Base-by-base conservation (phyloP, 768 basidiomycete species). In the Mycena amicta region DNA sequence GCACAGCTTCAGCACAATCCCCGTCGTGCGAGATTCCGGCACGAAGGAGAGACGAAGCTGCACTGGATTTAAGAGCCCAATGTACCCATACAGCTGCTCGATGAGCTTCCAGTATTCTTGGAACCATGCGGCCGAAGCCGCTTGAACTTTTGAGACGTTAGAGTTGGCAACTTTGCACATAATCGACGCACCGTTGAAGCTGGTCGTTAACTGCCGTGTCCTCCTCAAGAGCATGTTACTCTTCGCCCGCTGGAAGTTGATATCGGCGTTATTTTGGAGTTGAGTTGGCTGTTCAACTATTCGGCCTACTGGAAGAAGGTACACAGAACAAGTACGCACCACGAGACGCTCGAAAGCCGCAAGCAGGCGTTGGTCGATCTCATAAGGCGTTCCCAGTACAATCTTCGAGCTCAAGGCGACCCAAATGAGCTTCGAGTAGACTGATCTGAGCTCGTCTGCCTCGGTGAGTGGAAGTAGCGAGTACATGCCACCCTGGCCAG, bases 21-120 rank as follows among this genome's bases (percentile, higher is more conserved):
- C 54, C 18, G 47, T 53, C 11, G 47, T 53, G 16, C 54, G 57
- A 16, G 58, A 49, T 11, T 60, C 61, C 4, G 61, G 54, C 25
- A 62, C 37, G 52, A 63, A 63, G 1, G 62, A 63, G 2, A 54
- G 30, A 8, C 58, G 57, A 4, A 63, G 16, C 11, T 49, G 33
- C 5, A 43, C 29, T 30, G 52, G 46, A 20, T 51, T 29, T 2
- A 63, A 43, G 16, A 37, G 1, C 3, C 55, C 62, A 23, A 63
- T 25, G 33, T 59, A 55, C 3, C 40, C 20, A 37, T 57, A 29
- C 12, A 63, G 25, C 28, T 39, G 46, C 28, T 63, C 62, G 18
- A 63, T 33, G 8, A 57, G 22, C 31, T 51, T 53, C 62, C 62
- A 63, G 23, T 63, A 63, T 45, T 54, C n/a, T 41, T 63, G 47